A percentile compares a stretch with the other conserved stretches of the same genome.
Conservation (phyloP, 1,139 yeast species). For the Zhuliangozyma blackwelliae region DNA sequence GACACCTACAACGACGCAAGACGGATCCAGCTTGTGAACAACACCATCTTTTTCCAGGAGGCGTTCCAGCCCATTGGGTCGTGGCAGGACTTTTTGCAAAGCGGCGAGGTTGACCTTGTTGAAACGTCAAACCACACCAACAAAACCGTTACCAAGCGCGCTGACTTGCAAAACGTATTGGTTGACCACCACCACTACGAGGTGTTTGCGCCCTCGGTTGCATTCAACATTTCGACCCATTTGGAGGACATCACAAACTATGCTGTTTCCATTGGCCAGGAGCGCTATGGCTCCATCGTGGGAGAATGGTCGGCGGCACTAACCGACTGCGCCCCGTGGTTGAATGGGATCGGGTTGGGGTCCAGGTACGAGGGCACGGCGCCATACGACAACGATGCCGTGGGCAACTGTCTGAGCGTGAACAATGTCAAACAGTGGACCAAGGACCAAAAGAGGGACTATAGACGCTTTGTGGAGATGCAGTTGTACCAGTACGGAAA, state of each 20-base stretch:
- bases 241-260: conserved; percentile 32
- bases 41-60: conserved; percentile 55
- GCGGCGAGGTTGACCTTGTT: conserved; percentile 13
- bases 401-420: conserved; percentile 26
- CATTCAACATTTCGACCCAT: conserved; percentile 34
- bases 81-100: conserved; percentile 46
- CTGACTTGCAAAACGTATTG: conserved; percentile 37
- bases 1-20: conserved; percentile 38
- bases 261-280: conserved; percentile 31
- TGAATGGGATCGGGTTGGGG: conserved; percentile 59
- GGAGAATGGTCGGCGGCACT: conserved; percentile 68
- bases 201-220: conserved; percentile 45
- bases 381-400: conserved; percentile 34
- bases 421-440: conserved; percentile 35
- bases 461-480: conserved; percentile 44
- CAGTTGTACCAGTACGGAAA: conserved; percentile 20
- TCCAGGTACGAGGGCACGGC: conserved; percentile 50
- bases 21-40: conserved; percentile 28
- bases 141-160: conserved; percentile 7
- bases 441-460: conserved; percentile 35
- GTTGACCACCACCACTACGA: conserved; percentile 68
- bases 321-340: conserved; percentile 64
- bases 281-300: conserved; percentile 48
- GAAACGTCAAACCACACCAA: conserved; percentile 6
- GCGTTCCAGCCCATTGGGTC: conserved; percentile 49